These are phyloP conservation scores for Phaffia australis DNA, from an alignment of 768 basidiomycete genomes.

Conservation along the genomic window DNA sequence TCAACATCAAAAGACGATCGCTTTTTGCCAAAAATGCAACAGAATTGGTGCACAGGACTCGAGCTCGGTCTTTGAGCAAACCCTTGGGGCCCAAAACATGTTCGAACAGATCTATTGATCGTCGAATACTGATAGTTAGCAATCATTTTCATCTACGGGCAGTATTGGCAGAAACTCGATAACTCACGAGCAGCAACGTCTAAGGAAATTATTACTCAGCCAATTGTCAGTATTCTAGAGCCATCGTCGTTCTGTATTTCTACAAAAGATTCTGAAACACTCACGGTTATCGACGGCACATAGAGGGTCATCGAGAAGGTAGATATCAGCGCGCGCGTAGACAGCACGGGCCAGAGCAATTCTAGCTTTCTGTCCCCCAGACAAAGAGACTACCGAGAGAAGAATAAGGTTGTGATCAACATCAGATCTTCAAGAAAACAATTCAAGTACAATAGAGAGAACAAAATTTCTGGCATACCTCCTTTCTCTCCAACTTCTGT, in stretches of 20 bases:
- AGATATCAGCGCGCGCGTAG: conserved; percentile 43
- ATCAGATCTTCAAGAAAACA: conserved; percentile 43
- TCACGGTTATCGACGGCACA: conserved; percentile 47
- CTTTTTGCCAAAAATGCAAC: conserved; percentile 72
- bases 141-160: neutral
- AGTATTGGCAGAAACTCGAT: neutral
- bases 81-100: conserved; percentile 78
- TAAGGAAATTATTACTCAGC: neutral
- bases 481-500: conserved; percentile 41
- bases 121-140: neutral
- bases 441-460: conserved; percentile 34
- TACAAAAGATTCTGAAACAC: neutral
- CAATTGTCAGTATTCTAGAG: neutral
- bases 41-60: conserved; percentile 76
- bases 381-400: conserved; percentile 9
- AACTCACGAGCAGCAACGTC: conserved; percentile 25
- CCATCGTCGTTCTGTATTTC: neutral
- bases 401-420: too few relatives aligned
- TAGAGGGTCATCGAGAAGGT: conserved; percentile 52
- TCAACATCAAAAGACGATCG: conserved; percentile 62
- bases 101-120: conserved; percentile 43
- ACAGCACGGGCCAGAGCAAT: conserved; percentile 59
- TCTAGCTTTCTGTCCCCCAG: conserved; percentile 38
- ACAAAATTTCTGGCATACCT: neutral
- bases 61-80: conserved; percentile 66